These are phyloP conservation scores for Ophiostoma tasmaniense DNA, from an alignment of 2,329 filamentous ascomycete genomes.

Conservation along the genomic window DNA sequence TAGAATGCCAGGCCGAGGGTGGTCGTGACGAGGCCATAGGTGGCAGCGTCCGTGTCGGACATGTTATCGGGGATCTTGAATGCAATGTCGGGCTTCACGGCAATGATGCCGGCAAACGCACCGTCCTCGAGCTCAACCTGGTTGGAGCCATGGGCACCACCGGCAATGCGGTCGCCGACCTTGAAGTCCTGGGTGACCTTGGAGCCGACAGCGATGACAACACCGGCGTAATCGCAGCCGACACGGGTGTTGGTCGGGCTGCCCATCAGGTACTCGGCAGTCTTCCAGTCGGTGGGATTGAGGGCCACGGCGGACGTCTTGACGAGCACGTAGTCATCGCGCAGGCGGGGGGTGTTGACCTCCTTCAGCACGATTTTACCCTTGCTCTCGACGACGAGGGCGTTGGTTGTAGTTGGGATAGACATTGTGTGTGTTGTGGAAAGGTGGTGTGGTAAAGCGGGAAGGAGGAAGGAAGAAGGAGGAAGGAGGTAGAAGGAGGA, in stretches of 20 bases:
- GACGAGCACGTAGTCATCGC: constrained; percentile 25
- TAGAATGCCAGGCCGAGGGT: constrained; percentile 43
- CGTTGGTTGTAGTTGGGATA: constrained; percentile 21
- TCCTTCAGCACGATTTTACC: constrained; percentile 15
- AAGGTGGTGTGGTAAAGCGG: no score
- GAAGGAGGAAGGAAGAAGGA: neutral
- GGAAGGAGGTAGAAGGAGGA: neutral
- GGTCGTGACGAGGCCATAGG: constrained; percentile 32
- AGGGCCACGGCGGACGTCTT: constrained; percentile 24
- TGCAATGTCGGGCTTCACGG: constrained; percentile 33
- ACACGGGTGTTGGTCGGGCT: constrained; percentile 14
- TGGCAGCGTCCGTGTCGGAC: constrained; percentile 39
- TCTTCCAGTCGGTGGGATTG: constrained; percentile 28
- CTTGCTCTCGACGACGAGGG: constrained; percentile 22
- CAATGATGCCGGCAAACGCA: constrained; percentile 33
- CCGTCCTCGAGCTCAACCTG: constrained; percentile 33
- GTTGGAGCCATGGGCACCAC: constrained; percentile 34
- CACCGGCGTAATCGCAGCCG: constrained; percentile 40
- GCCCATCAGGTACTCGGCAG: constrained; percentile 14
- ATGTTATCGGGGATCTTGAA: constrained; percentile 38
- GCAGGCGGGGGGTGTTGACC: constrained; percentile 23
- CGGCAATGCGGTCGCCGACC: constrained; percentile 41
- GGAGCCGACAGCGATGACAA: constrained; percentile 38
- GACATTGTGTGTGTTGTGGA: constrained; percentile 10
- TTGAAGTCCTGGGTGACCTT: constrained; percentile 35